Percentiles rank a stretch among this genome's conserved stretches.
Conservation (phyloP, 179 eudicot genomes). For the Silene vulgaris region DNA sequence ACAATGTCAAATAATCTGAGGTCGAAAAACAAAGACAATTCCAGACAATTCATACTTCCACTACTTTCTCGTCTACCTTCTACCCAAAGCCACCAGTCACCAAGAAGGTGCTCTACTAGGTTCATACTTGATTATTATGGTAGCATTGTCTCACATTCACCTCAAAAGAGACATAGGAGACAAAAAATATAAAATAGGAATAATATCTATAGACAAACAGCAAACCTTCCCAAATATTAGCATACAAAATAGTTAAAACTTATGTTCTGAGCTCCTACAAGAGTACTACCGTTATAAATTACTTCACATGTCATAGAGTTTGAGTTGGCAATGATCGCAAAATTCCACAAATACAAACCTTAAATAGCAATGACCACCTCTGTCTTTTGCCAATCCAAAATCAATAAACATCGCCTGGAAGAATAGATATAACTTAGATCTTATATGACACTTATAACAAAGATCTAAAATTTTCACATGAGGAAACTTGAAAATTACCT, state of each 20-base stretch:
- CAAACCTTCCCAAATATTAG: background rate
- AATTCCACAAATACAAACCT: constrained; percentile 39
- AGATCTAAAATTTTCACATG: background rate
- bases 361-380: constrained; percentile 80
- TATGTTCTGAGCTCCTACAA: background rate
- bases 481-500: constrained; percentile 41
- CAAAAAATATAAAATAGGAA: too few species aligned
- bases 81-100: background rate
- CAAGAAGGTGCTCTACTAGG: background rate
- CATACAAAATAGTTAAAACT: background rate
- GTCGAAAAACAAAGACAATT: background rate
- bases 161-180: too few species aligned
- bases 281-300: background rate
- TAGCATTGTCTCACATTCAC: background rate
- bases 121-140: background rate
- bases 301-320: background rate
- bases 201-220: background rate
- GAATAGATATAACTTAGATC: background rate
- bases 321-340: background rate
- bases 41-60: background rate
- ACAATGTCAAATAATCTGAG: background rate
- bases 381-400: constrained; percentile 93
- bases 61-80: background rate
- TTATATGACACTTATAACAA: background rate
- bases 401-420: constrained; percentile 91